Evolutionary conservation across 2,329 filamentous ascomycete species (phyloP).

Genomic region (Pyrenophora seminiperda): DNA sequence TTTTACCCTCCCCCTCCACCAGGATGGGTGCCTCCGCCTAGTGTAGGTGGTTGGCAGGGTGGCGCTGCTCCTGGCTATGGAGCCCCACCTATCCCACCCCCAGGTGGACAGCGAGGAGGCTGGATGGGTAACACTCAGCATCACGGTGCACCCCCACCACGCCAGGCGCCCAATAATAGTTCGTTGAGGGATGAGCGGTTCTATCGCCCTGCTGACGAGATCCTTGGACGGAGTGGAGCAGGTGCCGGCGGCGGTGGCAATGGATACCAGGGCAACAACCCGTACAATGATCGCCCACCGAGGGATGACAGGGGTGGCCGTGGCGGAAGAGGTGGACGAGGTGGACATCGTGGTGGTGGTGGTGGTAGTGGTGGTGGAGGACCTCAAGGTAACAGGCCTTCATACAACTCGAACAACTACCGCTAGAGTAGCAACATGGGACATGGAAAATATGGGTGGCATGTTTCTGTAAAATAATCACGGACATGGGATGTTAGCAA

Average conservation of each 20-base stretch:
- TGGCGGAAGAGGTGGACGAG: constrained; percentile 32
- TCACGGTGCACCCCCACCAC: constrained; percentile 28
- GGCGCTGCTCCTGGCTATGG: constrained; percentile 18
- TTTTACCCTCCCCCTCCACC: constrained; percentile 35
- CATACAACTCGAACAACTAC: constrained; percentile 27
- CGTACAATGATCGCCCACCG: constrained; percentile 27
- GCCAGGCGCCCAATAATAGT: constrained; percentile 28
- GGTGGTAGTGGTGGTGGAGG: constrained; percentile 20
- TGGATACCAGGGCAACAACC: constrained; percentile 28
- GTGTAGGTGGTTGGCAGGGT: constrained; percentile 18
- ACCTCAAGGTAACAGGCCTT: constrained; percentile 18
- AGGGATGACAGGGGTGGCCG: constrained; percentile 22
- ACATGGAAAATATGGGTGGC: neutral
- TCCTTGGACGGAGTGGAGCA: constrained; percentile 33
- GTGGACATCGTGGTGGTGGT: constrained; percentile 34
- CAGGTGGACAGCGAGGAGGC: constrained; percentile 20
- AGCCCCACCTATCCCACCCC: constrained; percentile 20
- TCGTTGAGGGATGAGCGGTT: constrained; percentile 30
- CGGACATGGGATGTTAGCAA: neutral
- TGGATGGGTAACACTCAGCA: constrained; percentile 29
- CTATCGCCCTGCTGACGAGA: constrained; percentile 34
- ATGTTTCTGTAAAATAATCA: constrained; percentile 6
- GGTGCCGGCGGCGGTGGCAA: constrained; percentile 19
- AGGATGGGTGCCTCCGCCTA: constrained; percentile 37
- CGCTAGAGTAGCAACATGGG: neutral